Evolutionary conservation across 192 early-diverging fungal species (phyloP).

Genomic region (Geranomyces variabilis): DNA sequence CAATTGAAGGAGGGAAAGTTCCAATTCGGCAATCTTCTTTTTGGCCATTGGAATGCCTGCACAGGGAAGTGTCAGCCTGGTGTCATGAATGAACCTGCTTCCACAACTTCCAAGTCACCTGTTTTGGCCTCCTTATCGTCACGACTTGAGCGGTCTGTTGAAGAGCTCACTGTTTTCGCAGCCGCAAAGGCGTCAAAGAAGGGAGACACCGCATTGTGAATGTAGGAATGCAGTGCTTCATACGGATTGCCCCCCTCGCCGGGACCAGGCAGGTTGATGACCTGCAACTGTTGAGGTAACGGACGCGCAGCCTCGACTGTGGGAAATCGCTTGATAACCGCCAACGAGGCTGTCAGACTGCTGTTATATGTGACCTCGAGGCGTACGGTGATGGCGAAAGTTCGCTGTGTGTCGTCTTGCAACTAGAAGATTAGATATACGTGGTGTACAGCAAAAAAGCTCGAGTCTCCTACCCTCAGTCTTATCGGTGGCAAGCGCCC

Average conservation of each 20-base stretch:
- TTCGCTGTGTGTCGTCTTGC: constrained; percentile 3
- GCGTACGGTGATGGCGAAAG: not conserved
- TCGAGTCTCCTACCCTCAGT: constrained; percentile 6
- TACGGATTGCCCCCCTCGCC: constrained; percentile 69
- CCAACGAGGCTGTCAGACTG: constrained; percentile 31
- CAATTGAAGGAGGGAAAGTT: constrained; percentile 89
- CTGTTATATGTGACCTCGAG: constrained; percentile 30
- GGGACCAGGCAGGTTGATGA: constrained; percentile 88
- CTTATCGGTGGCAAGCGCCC: constrained; percentile 50
- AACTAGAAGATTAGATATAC: not conserved
- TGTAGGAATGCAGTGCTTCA: constrained; percentile 86
- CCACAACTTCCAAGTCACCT: constrained; percentile 50
- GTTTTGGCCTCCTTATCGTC: constrained; percentile 74
- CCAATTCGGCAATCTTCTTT: constrained; percentile 98
- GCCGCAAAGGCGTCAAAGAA: constrained; percentile 94
- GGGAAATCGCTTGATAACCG: constrained; percentile 45
- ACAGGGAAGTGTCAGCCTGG: too few relatives aligned
- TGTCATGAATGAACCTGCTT: not conserved
- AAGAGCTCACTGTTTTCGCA: constrained; percentile 58
- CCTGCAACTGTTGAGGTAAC: constrained; percentile 80
- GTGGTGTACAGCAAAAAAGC: not conserved
- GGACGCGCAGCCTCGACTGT: constrained; percentile 70
- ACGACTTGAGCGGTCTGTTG: constrained; percentile 3
- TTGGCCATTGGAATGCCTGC: constrained; percentile 92
- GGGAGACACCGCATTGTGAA: constrained; percentile 91